A percentile compares a stretch with the other conserved stretches of the same genome.
These are phyloP conservation scores for Backusella tuberculispora DNA, from an alignment of 192 early-diverging fungal species.

Conservation along the genomic window DNA sequence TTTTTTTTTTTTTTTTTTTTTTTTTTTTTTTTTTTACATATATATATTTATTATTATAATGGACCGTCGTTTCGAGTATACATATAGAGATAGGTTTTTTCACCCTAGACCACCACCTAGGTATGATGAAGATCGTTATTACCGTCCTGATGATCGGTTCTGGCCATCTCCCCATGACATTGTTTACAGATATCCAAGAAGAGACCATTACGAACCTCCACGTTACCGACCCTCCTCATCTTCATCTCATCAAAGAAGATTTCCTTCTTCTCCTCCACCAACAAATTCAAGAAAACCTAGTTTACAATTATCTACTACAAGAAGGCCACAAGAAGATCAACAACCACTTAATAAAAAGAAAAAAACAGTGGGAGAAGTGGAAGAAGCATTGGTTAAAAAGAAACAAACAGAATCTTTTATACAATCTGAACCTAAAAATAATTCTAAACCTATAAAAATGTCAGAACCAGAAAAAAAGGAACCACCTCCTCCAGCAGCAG, in stretches of 20 bases:
- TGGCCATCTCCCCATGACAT: background rate
- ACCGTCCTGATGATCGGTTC: constrained; percentile 9
- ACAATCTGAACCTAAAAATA: background rate
- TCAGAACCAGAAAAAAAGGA: background rate
- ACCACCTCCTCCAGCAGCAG: background rate
- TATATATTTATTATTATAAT: background rate
- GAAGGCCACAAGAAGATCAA: too few relatives aligned
- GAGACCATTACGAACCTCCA: constrained; percentile 5
- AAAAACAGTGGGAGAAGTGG: too few relatives aligned
- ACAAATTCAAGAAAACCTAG: too few relatives aligned
- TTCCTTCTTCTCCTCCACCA: too few relatives aligned
- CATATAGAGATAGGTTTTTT: background rate
- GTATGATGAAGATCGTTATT: constrained; percentile 8
- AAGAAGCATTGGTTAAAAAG: too few relatives aligned
- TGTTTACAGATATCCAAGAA: constrained; percentile 8
- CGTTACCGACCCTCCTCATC: background rate
- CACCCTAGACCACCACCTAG: background rate
- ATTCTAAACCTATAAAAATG: background rate
- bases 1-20: too few relatives aligned
- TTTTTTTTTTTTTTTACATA: background rate
- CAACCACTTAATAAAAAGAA: too few relatives aligned
- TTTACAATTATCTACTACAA: too few relatives aligned
- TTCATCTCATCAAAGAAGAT: too few relatives aligned
- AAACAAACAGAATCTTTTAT: too few relatives aligned
- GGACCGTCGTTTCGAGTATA: background rate